phyloP scores from a whole-genome alignment of 768 basidiomycete species.

The Aureoboletus auriporus region DNA sequence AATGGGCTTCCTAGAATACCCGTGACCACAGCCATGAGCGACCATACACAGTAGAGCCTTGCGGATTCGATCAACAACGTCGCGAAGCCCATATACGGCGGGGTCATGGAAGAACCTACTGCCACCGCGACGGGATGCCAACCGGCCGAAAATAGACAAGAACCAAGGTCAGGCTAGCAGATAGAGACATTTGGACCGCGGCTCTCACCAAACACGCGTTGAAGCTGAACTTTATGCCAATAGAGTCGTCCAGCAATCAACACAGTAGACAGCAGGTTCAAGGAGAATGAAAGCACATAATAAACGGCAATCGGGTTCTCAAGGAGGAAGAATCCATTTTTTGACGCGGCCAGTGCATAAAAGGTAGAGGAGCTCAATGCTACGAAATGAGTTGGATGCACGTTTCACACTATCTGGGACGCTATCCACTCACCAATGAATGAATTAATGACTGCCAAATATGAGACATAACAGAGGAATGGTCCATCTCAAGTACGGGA shows the following conservation, averaged over 20 bases:
- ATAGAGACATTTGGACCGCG: not conserved
- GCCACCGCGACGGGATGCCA: not conserved
- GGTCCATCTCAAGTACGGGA: constrained; percentile 20
- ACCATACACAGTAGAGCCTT: constrained; percentile 21
- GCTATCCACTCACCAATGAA: constrained; percentile 16
- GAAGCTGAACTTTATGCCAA: constrained; percentile 19
- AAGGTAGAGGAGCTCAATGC: constrained; percentile 21
- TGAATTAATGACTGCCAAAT: constrained; percentile 20
- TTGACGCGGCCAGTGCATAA: constrained; percentile 8
- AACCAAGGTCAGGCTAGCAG: not conserved
- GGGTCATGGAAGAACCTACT: constrained; percentile 10
- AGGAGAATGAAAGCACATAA: constrained; percentile 21
- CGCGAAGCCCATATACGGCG: constrained; percentile 22
- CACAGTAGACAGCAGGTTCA: constrained; percentile 21
- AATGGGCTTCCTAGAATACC: constrained; percentile 11
- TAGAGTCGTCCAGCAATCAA: constrained; percentile 23
- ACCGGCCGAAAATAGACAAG: not conserved
- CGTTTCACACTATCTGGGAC: not conserved
- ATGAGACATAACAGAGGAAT: constrained; percentile 24
- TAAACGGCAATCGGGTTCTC: constrained; percentile 21
- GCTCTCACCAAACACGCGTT: constrained; percentile 24
- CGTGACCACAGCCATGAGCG: constrained; percentile 19
- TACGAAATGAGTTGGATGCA: not conserved
- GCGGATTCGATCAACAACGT: constrained; percentile 24
- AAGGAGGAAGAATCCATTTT: constrained; percentile 23